phyloP scores from a whole-genome alignment of 2,329 filamentous ascomycete genomes.

The Furcasterigmium furcatum region DNA sequence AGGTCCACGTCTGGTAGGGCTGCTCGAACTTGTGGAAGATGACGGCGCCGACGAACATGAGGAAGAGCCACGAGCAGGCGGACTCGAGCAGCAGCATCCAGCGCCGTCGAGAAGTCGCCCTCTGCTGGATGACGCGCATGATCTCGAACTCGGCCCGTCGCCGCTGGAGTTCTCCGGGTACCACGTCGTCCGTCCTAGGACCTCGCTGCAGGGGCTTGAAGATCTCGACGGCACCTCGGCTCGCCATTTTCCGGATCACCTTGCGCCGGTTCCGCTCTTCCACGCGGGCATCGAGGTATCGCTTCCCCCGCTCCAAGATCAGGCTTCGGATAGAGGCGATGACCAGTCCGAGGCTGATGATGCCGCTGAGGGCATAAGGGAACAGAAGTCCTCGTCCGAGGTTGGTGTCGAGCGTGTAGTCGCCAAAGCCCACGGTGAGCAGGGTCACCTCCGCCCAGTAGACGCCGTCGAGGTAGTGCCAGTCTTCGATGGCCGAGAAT shows the following conservation, averaged over 20 bases:
- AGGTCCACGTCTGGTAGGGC: conserved; percentile 60
- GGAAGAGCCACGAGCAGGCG: conserved; percentile 60
- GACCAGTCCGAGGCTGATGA: conserved; percentile 81
- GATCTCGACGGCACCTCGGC: conserved; percentile 40
- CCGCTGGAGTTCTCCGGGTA: conserved; percentile 57
- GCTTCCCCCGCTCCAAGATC: conserved; percentile 54
- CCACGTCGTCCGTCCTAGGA: no score
- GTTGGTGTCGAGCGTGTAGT: conserved; percentile 42
- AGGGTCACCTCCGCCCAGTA: conserved; percentile 76
- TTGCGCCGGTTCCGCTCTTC: conserved; percentile 55
- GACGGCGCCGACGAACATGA: conserved; percentile 79
- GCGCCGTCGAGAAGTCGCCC: conserved; percentile 61
- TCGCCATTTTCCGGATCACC: conserved; percentile 41
- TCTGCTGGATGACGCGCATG: conserved; percentile 76
- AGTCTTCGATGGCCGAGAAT: conserved; percentile 69
- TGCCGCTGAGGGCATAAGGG: conserved; percentile 78
- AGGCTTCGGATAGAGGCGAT: conserved; percentile 74
- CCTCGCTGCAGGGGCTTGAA: conserved; percentile 44
- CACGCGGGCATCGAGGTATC: conserved; percentile 52
- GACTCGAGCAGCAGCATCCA: conserved; percentile 75
- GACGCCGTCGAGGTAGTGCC: conserved; percentile 73
- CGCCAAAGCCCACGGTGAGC: conserved; percentile 63
- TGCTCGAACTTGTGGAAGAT: conserved; percentile 61
- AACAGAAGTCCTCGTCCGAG: conserved; percentile 71
- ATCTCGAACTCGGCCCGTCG: conserved; percentile 72